These are phyloP conservation scores for Penicillium rolfsii DNA, from an alignment of 2,329 filamentous ascomycete genomes.

Conservation along the genomic window DNA sequence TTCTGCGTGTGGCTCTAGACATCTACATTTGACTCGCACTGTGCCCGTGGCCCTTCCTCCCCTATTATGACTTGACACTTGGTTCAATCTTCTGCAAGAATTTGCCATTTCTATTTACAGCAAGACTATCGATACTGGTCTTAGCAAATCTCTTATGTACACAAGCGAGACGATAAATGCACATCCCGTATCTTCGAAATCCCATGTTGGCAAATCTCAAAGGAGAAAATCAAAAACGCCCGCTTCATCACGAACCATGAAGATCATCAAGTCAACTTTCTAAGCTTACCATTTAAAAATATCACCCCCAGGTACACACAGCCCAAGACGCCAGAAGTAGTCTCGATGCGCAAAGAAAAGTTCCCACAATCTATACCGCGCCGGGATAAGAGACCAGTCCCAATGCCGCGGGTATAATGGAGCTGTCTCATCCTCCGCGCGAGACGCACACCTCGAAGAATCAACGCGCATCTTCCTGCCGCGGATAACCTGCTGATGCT, in stretches of 20 bases:
- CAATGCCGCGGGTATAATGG: slow-evolving; percentile 17
- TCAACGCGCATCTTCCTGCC: slow-evolving; percentile 29
- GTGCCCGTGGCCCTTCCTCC: background rate
- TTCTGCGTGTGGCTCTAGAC: background rate
- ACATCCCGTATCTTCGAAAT: background rate
- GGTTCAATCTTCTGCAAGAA: background rate
- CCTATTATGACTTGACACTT: background rate
- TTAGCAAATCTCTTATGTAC: background rate
- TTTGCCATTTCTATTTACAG: background rate
- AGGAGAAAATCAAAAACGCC: background rate
- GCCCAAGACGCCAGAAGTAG: slow-evolving; percentile 91
- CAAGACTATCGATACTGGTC: background rate
- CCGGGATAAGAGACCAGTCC: slow-evolving; percentile 38
- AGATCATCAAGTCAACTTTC: background rate
- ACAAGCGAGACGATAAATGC: background rate
- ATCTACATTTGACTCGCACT: background rate
- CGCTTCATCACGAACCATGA: background rate
- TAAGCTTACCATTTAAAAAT: slow-evolving; percentile 27
- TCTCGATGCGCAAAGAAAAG: slow-evolving; percentile 91
- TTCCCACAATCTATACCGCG: slow-evolving; percentile 80
- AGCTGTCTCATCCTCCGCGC: slow-evolving; percentile 32
- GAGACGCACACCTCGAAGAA: slow-evolving; percentile 32
- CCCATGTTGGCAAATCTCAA: background rate
- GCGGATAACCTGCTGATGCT: slow-evolving; percentile 16
- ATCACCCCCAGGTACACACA: slow-evolving; percentile 79